These are phyloP conservation scores for Trypethelium eluteriae DNA, from an alignment of 495 filamentous ascomycete species.

Conservation along the genomic window DNA sequence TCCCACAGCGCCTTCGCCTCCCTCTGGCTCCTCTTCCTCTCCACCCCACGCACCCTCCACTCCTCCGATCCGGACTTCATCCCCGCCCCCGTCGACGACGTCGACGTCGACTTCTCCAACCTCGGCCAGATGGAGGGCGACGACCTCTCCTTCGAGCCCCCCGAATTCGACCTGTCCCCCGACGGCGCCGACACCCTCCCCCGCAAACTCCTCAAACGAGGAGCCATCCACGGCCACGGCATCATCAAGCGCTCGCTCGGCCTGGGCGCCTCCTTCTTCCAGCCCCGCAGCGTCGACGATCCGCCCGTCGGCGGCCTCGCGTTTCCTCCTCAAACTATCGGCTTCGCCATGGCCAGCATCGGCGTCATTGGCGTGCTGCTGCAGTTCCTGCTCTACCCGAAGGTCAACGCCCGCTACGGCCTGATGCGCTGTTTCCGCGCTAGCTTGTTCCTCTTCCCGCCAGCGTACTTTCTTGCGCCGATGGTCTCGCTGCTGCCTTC, in stretches of 20 bases:
- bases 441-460: conserved; percentile 30
- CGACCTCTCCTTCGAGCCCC: not conserved
- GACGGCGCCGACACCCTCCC: not conserved
- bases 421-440: conserved; percentile 31
- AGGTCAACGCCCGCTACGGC: conserved; percentile 28
- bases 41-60: conserved; percentile 21
- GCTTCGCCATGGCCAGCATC: conserved; percentile 31
- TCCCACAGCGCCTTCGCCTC: conserved; percentile 25
- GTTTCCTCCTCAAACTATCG: conserved; percentile 28
- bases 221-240: not conserved
- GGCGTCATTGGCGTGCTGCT: conserved; percentile 30
- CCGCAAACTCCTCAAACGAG: not conserved
- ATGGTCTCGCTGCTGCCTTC: conserved; percentile 31
- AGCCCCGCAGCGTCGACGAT: not conserved
- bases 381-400: conserved; percentile 31
- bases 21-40: conserved; percentile 32
- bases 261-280: not conserved
- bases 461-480: conserved; percentile 31
- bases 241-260: not conserved
- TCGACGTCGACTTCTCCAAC: not conserved
- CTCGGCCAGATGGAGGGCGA: conserved; percentile 16
- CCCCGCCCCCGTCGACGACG: conserved; percentile 14
- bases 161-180: not conserved
- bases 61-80: conserved; percentile 16
- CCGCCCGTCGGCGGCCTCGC: conserved; percentile 23